Evolutionary conservation across 495 filamentous ascomycete genomes (phyloP), one percentile per base, ranked within the genome.

Genomic region (Penicillium egyptiacum): DNA sequence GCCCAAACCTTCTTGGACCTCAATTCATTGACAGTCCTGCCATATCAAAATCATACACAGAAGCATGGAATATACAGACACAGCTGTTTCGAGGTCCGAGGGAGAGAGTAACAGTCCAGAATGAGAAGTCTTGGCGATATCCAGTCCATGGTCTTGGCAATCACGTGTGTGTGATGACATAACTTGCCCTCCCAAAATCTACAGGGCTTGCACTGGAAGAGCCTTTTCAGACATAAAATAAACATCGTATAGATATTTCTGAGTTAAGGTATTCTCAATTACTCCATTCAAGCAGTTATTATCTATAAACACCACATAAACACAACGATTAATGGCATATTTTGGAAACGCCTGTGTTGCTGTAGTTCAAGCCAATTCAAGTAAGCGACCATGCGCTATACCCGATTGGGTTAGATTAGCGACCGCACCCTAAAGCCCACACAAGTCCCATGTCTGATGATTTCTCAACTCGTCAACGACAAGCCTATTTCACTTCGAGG

Each of bases 401-500:
- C 61, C 70, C 56, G 57, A 69, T 64, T 69, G 48, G 73, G 76
- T 65, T 79, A 77, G 76, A 63, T 75, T 76, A 77, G 74, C 75
- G 75, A 75, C 66, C 64, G 63, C 74, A 65, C 73, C 72, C 76
- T 75, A 76, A 76, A 76, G 71, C 75, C 73, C 76, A 79, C 76
- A 77, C 73, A 77, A 55, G 70, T 70, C 64, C 68, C 54, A 44
- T 66, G 69, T 70, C 69, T 65, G 60, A 67, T 68, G 71, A 76
- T 75, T 77, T 77, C 73, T 73, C 71, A 72, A 66, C 70, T 68
- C 65, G 66, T 71, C 74, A 73, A 73, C 75, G 75, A 75, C 76
- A 77, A 79, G 75, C 70, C 73, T 68, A 77, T 75, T 73, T 75
- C 67, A 70, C 72, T 73, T 74, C 69, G 69, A 77, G 76, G 76